phyloP scores from a whole-genome alignment of 2,329 filamentous ascomycete genomes.

The Penicillium sp. region DNA sequence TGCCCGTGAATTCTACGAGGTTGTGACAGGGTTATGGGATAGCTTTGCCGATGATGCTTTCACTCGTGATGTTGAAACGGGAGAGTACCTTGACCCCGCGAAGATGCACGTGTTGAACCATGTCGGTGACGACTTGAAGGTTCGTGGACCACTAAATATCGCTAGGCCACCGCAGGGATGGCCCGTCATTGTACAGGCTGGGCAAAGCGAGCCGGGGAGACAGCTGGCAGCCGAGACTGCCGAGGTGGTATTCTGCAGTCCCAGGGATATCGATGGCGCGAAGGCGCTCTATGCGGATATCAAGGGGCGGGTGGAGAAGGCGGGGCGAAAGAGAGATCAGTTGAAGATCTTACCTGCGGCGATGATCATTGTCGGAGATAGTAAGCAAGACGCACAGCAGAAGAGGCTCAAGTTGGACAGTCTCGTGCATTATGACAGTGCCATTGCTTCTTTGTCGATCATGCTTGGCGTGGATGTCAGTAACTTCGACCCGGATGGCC shows the following conservation, averaged over 20 bases:
- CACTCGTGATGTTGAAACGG: slow-evolving; percentile 47
- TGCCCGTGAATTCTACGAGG: slow-evolving; percentile 52
- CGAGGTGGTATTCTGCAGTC: slow-evolving; percentile 53
- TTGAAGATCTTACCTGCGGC: slow-evolving; percentile 54
- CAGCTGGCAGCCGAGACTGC: slow-evolving; percentile 54
- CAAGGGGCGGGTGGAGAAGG: slow-evolving; percentile 47
- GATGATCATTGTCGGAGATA: slow-evolving; percentile 50
- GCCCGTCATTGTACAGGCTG: slow-evolving; percentile 56
- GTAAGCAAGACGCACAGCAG: slow-evolving; percentile 47
- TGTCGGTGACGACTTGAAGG: slow-evolving; percentile 47
- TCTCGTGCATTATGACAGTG: slow-evolving; percentile 53
- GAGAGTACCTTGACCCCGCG: slow-evolving; percentile 50
- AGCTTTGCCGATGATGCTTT: slow-evolving; percentile 57
- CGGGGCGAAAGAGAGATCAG: slow-evolving; percentile 46
- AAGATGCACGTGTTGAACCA: slow-evolving; percentile 54
- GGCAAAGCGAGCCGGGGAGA: slow-evolving; percentile 51
- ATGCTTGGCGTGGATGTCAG: slow-evolving; percentile 49
- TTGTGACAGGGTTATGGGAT: slow-evolving; percentile 54
- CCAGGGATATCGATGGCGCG: slow-evolving; percentile 44
- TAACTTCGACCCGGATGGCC: slow-evolving; percentile 48
- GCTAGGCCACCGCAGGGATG: slow-evolving; percentile 53
- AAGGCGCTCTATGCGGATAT: slow-evolving; percentile 52
- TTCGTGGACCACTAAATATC: slow-evolving; percentile 52
- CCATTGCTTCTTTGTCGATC: slow-evolving; percentile 52
- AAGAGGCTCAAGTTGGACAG: slow-evolving; percentile 52